Percentiles rank a stretch among this genome's conserved stretches.
Conservation (phyloP, 768 basidiomycete species). For the Dentipellis fragilis region DNA sequence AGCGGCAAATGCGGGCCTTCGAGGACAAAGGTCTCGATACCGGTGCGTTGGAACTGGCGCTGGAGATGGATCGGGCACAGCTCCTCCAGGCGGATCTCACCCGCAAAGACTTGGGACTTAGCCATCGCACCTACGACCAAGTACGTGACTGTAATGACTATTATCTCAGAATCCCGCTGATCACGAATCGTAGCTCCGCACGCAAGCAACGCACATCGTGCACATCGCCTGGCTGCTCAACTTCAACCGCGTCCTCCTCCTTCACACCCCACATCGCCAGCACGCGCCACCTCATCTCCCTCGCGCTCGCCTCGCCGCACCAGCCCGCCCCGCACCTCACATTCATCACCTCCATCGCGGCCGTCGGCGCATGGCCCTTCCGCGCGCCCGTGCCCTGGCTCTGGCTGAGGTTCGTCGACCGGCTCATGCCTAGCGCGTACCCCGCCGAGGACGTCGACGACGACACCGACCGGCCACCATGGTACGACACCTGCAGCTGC, state of each 20-base stretch:
- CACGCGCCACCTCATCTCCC: conserved; percentile 6
- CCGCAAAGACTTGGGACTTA: conserved; percentile 4
- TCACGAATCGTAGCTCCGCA: neutral
- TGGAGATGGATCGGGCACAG: conserved; percentile 9
- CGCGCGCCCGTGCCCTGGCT: neutral
- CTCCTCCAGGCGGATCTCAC: conserved; percentile 15
- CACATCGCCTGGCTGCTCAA: conserved; percentile 14
- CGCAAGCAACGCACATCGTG: conserved; percentile 12
- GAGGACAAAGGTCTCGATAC: neutral
- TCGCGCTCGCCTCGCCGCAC: conserved; percentile 7
- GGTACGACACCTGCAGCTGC: conserved; percentile 19
- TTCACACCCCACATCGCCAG: conserved; percentile 9
- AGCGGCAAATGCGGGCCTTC: neutral
- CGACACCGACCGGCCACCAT: conserved; percentile 2
- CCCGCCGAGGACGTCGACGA: conserved; percentile 14
- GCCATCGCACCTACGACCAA: conserved; percentile 6
- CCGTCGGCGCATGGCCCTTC: neutral
- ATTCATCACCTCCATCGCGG: conserved; percentile 1
- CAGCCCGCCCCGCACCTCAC: neutral
- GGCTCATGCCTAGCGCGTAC: conserved; percentile 11
- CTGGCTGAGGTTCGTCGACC: conserved; percentile 5
- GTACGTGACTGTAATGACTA: neutral
- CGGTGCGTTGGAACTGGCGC: neutral
- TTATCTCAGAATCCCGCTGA: neutral
- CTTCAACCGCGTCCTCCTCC: conserved; percentile 6